phyloP scores from a whole-genome alignment of 75 land plant genomes.

The Sequoiadendron giganteum region DNA sequence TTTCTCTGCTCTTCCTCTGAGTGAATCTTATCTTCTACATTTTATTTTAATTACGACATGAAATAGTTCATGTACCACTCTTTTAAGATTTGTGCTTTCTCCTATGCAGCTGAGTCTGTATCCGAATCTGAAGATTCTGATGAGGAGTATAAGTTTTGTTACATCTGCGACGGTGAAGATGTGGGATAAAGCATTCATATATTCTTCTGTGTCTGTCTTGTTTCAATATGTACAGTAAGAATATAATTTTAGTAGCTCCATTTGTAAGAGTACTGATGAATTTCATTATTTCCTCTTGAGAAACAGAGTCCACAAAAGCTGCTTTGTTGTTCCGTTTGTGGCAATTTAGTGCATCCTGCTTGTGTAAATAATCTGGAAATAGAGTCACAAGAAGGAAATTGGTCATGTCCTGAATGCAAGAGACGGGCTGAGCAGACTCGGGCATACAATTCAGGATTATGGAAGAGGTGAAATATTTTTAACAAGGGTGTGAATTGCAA shows the following conservation, averaged over 20 bases:
- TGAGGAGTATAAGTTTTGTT: slow-evolving; percentile 79
- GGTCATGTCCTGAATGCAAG: slow-evolving; percentile 76
- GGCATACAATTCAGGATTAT: slow-evolving; percentile 51
- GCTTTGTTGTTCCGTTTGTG: slow-evolving; percentile 67
- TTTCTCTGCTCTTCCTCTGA: background rate
- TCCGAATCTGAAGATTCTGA: slow-evolving; percentile 73
- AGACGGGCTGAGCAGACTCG: slow-evolving; percentile 58
- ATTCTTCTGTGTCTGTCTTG: background rate
- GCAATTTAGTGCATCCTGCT: slow-evolving; percentile 48
- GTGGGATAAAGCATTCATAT: slow-evolving; percentile 23
- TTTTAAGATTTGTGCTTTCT: background rate
- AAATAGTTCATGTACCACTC: background rate
- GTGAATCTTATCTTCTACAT: background rate
- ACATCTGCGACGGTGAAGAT: slow-evolving; percentile 74
- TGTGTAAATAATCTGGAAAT: slow-evolving; percentile 59
- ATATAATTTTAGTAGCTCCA: background rate
- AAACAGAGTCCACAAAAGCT: slow-evolving; percentile 62
- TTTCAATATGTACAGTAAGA: background rate
- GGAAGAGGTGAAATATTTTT: slow-evolving; percentile 46
- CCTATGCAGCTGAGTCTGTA: slow-evolving; percentile 74
- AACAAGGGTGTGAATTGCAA: background rate
- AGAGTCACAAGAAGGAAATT: slow-evolving; percentile 40
- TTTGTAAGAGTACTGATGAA: background rate
- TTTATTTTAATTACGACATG: background rate
- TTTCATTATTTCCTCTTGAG: background rate